A percentile compares a stretch with the other conserved stretches of the same genome.
phyloP scores from a whole-genome alignment of 73 alveolate species.

The Paramecium sexaurelia region DNA sequence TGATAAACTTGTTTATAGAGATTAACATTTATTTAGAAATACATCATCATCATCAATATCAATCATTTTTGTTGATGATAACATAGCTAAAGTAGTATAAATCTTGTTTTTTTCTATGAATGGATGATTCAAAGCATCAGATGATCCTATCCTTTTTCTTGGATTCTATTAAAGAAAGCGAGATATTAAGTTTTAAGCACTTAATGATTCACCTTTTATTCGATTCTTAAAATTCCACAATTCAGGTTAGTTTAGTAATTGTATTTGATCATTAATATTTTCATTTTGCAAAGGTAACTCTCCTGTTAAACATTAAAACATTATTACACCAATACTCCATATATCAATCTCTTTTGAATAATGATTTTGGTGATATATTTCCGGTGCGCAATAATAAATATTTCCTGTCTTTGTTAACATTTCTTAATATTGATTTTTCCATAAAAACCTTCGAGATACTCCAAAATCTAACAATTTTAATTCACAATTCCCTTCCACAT shows the following conservation, averaged over 20 bases:
- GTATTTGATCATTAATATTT: not conserved
- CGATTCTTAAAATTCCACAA: not conserved
- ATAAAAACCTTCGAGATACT: constrained; percentile 9
- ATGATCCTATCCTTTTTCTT: constrained; percentile 71
- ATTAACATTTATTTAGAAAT: not conserved
- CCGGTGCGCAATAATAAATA: constrained; percentile 22
- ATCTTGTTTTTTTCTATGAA: constrained; percentile 67
- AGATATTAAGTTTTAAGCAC: constrained; percentile 14
- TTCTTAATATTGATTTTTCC: not conserved
- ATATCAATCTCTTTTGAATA: constrained; percentile 34
- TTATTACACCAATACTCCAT: constrained; percentile 27
- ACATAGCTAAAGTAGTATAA: not conserved
- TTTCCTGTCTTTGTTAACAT: constrained; percentile 49
- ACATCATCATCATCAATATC: not conserved
- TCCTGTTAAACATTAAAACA: constrained; percentile 23
- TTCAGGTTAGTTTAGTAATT: not conserved
- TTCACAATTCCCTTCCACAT: constrained; percentile 2
- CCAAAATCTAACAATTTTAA: constrained; percentile 40
- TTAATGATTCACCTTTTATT: not conserved
- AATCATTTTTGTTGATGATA: not conserved
- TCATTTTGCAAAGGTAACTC: not conserved
- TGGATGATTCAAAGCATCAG: constrained; percentile 88
- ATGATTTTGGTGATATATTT: not conserved
- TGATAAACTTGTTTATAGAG: constrained; percentile 7
- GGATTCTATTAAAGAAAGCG: not conserved